These are phyloP conservation scores for Hypoxylon fragiforme DNA, from an alignment of 495 filamentous ascomycete species.

Conservation along the genomic window DNA sequence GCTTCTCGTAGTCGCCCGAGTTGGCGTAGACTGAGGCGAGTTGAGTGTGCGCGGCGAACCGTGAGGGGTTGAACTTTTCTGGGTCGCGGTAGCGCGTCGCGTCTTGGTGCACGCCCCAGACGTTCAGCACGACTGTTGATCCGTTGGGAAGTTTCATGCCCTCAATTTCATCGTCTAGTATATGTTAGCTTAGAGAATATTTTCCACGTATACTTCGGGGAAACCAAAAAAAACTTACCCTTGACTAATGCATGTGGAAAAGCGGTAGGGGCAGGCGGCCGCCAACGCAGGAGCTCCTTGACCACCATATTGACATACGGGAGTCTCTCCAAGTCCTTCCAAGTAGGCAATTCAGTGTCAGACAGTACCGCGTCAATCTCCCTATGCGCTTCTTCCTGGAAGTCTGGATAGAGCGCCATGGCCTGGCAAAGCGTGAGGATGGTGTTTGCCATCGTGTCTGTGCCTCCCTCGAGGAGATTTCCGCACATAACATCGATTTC, in stretches of 20 bases:
- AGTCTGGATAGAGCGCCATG: neutral
- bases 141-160: constrained; percentile 50
- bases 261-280: neutral
- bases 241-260: neutral
- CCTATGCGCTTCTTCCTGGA: neutral
- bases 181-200: neutral
- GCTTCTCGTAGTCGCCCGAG: neutral
- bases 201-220: too few species aligned
- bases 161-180: constrained; percentile 44
- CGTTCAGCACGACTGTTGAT: constrained; percentile 49
- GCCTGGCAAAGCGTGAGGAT: neutral
- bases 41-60: constrained; percentile 19
- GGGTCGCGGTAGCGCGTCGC: constrained; percentile 44
- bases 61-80: constrained; percentile 49
- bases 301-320: neutral
- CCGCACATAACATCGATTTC: neutral
- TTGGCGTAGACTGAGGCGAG: neutral
- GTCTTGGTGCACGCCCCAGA: constrained; percentile 43
- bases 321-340: neutral
- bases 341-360: neutral
- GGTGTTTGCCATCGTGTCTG: neutral
- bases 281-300: neutral
- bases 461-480: neutral
- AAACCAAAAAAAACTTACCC: neutral
- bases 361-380: neutral